A percentile compares a stretch with the other conserved stretches of the same genome.
phyloP scores from a whole-genome alignment of 2,329 filamentous ascomycete species.

The Leptographium flavum region DNA sequence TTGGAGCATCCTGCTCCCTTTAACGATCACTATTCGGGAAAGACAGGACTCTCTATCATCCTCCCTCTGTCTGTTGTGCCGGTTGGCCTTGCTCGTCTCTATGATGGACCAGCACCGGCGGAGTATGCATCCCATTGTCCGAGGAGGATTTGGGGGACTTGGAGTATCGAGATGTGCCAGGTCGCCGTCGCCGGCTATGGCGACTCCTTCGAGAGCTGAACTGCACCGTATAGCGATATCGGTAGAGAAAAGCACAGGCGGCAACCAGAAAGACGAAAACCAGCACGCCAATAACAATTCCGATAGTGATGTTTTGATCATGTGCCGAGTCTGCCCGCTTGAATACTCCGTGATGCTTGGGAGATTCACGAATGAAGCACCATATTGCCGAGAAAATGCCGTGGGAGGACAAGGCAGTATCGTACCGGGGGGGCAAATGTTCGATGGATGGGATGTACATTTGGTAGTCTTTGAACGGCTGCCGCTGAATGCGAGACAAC shows the following conservation, averaged over 20 bases:
- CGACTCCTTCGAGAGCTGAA: neutral
- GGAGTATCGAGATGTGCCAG: conserved; percentile 3
- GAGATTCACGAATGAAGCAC: neutral
- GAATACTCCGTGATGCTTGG: too few relatives aligned
- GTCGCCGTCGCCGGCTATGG: neutral
- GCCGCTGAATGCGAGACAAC: neutral
- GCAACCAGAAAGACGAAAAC: conserved; percentile 4
- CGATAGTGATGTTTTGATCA: conserved; percentile 9
- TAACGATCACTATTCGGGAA: too few relatives aligned
- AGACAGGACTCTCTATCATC: too few relatives aligned
- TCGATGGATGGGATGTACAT: neutral
- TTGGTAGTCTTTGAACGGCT: neutral
- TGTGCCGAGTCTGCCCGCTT: neutral
- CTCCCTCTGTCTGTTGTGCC: too few relatives aligned
- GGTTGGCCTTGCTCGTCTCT: too few relatives aligned
- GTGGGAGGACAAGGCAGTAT: too few relatives aligned
- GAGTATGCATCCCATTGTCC: too few relatives aligned
- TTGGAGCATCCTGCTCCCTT: too few relatives aligned
- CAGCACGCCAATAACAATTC: conserved; percentile 7
- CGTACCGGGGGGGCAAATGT: neutral
- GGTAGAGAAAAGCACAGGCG: conserved; percentile 5
- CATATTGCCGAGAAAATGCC: neutral
- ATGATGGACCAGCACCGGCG: too few relatives aligned
- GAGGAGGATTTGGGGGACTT: conserved; percentile 6
- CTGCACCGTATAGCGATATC: conserved; percentile 6